Evolutionary conservation across 805 yeast species (phyloP).

Genomic region (Ogataea wickerhamii): DNA sequence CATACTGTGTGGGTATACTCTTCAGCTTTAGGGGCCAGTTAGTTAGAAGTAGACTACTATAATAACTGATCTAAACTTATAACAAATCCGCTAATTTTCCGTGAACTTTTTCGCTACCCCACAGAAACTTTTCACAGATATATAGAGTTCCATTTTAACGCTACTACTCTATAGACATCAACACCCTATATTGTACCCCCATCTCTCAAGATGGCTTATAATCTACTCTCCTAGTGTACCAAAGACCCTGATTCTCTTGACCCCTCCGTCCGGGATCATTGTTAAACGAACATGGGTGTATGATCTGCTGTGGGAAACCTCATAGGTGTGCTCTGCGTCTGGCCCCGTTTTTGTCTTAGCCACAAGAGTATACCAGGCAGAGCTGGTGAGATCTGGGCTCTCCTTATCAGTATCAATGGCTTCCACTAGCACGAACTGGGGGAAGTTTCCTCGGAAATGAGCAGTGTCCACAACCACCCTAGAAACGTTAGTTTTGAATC

Average conservation of each 20-base stretch:
- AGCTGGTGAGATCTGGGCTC: conserved; percentile 39
- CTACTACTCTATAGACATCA: too few relatives aligned
- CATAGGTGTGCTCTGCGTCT: conserved; percentile 70
- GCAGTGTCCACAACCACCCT: conserved; percentile 83
- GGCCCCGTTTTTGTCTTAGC: conserved; percentile 73
- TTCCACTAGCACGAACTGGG: conserved; percentile 71
- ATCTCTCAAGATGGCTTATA: too few relatives aligned
- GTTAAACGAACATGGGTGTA: conserved; percentile 73
- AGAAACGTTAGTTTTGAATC: conserved; percentile 55
- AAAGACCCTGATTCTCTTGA: conserved; percentile 80
- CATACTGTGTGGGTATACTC: conserved; percentile 17
- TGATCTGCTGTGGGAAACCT: conserved; percentile 28
- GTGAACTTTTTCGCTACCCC: too few relatives aligned
- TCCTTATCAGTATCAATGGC: conserved; percentile 42
- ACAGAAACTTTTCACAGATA: too few relatives aligned
- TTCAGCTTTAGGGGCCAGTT: too few relatives aligned
- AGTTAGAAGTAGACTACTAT: too few relatives aligned
- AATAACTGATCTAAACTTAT: too few relatives aligned
- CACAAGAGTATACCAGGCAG: conserved; percentile 63
- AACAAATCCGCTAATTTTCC: too few relatives aligned
- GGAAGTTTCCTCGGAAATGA: conserved; percentile 92
- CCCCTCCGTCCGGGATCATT: conserved; percentile 96
- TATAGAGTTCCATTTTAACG: too few relatives aligned
- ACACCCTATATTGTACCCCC: too few relatives aligned
- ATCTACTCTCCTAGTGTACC: conserved; percentile 42